Evolutionary conservation across 2,329 filamentous ascomycete species (phyloP), one percentile per base, ranked within the genome.

Genomic region (Sporothrix pseudoabietina): DNA sequence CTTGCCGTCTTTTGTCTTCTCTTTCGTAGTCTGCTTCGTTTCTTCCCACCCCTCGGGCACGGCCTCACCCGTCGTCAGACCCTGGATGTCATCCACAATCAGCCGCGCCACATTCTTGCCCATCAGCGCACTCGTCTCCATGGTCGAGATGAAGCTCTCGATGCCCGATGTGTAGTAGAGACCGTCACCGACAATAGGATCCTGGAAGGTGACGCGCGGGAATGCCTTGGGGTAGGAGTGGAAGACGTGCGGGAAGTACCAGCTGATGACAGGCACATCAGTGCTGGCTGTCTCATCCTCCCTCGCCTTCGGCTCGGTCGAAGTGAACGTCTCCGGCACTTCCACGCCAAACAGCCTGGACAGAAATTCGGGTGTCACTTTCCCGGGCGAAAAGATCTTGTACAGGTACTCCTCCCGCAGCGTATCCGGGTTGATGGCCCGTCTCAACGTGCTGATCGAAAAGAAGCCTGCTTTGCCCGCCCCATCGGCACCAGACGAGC

Each of bases 81-180:
- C 75, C 55, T 73, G 72, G 1, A 76, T 71, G 52, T 88, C 87
- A 78, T 94, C 88, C 0, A 90, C 85, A 63, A 95, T 85, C 71
- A 96, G 82, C 75, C 85, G 86, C 9, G 93, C 93, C 26, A 96
- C 90, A 79, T 96, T 96, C 87, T 88, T 93, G 0, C 96, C 96
- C 89, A 96, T 96, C 77, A 98, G 82, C 0, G 93, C 92, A 80
- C 91, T 97, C 7, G 96, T 98, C 85, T 99, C 96, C 96, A 99
- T 98, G 0, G 94, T 97, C 10, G 92, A 96, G 77, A 98, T 97
- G 80, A 99, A 98, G 77, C 91, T 91, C 82, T 98, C 95, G 59
- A 98, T 97, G 2, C 89, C 90, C 12, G 88, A 89, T 0, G 90
- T 91, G 79, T 92, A 92, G 81, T 90, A 96, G 16, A 95, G 78